Percentiles rank a stretch among this genome's conserved stretches.
Conservation (phyloP, 2,329 filamentous ascomycete genomes). For the Pseudogymnoascus pannorum region DNA sequence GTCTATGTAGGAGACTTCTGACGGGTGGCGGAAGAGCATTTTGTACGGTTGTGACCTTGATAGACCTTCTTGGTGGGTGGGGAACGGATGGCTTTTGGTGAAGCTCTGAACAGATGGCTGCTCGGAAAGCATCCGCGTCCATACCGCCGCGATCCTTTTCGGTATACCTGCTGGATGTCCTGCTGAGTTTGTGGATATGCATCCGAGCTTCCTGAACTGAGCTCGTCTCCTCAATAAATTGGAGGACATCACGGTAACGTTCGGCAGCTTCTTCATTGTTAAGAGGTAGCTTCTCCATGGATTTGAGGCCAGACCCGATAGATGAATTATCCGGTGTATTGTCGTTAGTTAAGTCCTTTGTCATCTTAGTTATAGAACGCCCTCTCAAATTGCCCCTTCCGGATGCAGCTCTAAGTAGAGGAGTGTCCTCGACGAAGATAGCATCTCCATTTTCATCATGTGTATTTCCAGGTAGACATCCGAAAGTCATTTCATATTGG, state of each 20-base stretch:
- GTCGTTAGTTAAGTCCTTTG: constrained; percentile 33
- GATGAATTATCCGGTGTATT: constrained; percentile 31
- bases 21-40: constrained; percentile 35
- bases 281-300: constrained; percentile 36
- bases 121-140: constrained; percentile 38
- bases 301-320: constrained; percentile 31
- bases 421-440: constrained; percentile 37
- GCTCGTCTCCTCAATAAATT: constrained; percentile 34
- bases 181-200: constrained; percentile 23
- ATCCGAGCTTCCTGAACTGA: constrained; percentile 31
- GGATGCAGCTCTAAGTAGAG: constrained; percentile 38
- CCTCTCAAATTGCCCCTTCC: constrained; percentile 21
- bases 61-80: constrained; percentile 41
- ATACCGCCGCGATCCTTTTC: constrained; percentile 31
- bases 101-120: constrained; percentile 42
- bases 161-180: constrained; percentile 13
- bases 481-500: constrained; percentile 44
- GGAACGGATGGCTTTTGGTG: constrained; percentile 41
- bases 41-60: constrained; percentile 42
- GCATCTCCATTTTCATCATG: constrained; percentile 33
- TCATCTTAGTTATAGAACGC: constrained; percentile 21
- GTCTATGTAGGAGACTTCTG: constrained; percentile 39
- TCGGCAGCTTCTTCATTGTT: constrained; percentile 37
- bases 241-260: constrained; percentile 36
- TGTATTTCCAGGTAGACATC: constrained; percentile 29